Evolutionary conservation across 2,329 filamentous ascomycete genomes (phyloP).

Genomic region (Aphanoascus verrucosus): DNA sequence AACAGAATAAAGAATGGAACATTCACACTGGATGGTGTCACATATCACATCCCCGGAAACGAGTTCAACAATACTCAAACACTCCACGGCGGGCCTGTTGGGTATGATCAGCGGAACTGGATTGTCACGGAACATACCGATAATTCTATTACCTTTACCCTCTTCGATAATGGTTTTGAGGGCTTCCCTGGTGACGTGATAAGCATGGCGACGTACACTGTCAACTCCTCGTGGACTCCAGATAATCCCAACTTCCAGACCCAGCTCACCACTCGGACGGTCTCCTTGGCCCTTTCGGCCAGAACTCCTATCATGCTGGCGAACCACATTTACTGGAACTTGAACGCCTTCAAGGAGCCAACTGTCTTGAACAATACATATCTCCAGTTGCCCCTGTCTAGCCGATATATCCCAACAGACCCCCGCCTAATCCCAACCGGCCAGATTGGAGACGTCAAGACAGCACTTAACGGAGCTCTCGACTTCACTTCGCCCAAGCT

Average conservation of each 20-base stretch:
- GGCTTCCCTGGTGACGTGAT: slow-evolving; percentile 40
- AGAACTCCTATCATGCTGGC: slow-evolving; percentile 42
- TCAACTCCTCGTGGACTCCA: slow-evolving; percentile 28
- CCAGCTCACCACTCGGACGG: slow-evolving; percentile 35
- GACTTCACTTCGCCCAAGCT: slow-evolving; percentile 69
- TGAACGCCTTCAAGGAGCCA: slow-evolving; percentile 38
- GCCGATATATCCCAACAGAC: slow-evolving; percentile 39
- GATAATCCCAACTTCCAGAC: slow-evolving; percentile 27
- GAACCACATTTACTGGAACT: slow-evolving; percentile 44
- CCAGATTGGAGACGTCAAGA: slow-evolving; percentile 63
- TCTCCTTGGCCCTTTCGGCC: slow-evolving; percentile 37
- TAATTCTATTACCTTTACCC: slow-evolving; percentile 37
- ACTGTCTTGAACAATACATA: slow-evolving; percentile 36
- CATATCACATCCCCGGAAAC: slow-evolving; percentile 42
- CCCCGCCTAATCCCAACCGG: slow-evolving; percentile 65
- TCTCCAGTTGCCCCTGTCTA: slow-evolving; percentile 37
- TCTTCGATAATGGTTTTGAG: slow-evolving; percentile 36
- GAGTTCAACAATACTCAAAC: slow-evolving; percentile 43
- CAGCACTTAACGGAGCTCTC: slow-evolving; percentile 45
- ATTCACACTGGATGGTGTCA: slow-evolving; percentile 40
- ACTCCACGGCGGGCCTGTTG: slow-evolving; percentile 41
- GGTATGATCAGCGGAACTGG: slow-evolving; percentile 42
- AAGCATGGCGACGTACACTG: slow-evolving; percentile 37
- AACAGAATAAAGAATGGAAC: slow-evolving; percentile 49
- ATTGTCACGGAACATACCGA: slow-evolving; percentile 35